phyloP scores from a whole-genome alignment of 495 filamentous ascomycete species.

The Penicillium roqueforti region DNA sequence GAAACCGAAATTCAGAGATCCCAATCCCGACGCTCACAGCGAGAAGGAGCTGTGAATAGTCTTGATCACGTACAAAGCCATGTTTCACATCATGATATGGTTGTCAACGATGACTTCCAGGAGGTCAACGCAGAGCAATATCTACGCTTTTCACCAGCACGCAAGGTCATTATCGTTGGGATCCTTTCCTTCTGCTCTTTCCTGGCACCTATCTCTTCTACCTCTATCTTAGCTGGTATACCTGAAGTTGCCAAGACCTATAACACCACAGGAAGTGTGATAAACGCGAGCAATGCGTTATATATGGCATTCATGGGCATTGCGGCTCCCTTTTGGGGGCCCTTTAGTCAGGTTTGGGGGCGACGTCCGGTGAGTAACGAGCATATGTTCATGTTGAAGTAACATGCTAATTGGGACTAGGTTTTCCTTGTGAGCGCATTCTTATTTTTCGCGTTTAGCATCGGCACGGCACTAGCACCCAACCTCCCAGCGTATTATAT shows the following conservation, averaged over 20 bases:
- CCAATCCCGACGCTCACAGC: constrained; percentile 11
- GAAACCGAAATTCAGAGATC: constrained; percentile 11
- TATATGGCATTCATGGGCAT: constrained; percentile 70
- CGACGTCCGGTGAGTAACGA: constrained; percentile 49
- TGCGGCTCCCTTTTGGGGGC: constrained; percentile 62
- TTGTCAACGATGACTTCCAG: constrained; percentile 22
- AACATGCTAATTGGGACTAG: constrained; percentile 29
- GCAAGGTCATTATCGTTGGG: constrained; percentile 58
- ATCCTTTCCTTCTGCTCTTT: constrained; percentile 64
- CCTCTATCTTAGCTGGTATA: constrained; percentile 63
- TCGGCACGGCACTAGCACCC: constrained; percentile 63
- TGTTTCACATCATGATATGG: constrained; percentile 35
- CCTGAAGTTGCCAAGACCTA: constrained; percentile 64
- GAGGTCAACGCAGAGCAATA: constrained; percentile 47
- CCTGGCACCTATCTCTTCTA: constrained; percentile 63
- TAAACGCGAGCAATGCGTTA: constrained; percentile 66
- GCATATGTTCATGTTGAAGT: background rate
- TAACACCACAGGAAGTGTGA: constrained; percentile 56
- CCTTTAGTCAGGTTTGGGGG: constrained; percentile 64
- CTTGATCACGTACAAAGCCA: constrained; percentile 26
- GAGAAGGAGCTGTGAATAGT: constrained; percentile 5
- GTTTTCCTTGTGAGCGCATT: constrained; percentile 52
- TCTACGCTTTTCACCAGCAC: constrained; percentile 47
- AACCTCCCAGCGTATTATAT: constrained; percentile 64
- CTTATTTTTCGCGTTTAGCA: constrained; percentile 59